These are phyloP conservation scores for Erysimum cheiri DNA, from an alignment of 441 rosid species.

Conservation along the genomic window DNA sequence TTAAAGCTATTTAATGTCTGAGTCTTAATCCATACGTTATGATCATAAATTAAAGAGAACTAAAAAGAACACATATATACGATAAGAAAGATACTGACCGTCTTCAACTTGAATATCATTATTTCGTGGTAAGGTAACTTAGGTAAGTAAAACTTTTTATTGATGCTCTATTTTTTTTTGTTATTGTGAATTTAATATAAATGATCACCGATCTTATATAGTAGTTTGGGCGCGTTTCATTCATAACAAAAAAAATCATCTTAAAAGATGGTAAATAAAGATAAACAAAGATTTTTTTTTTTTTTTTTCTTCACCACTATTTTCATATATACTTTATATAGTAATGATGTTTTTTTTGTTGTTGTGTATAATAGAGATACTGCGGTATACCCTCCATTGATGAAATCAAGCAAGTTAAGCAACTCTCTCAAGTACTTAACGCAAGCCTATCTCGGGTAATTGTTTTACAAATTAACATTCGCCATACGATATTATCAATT, in stretches of 20 bases:
- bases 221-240: neutral
- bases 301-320: neutral
- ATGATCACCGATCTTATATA: neutral
- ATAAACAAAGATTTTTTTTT: neutral
- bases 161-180: neutral
- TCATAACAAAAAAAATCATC: neutral
- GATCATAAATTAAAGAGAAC: neutral
- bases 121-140: neutral
- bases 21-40: neutral
- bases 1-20: neutral
- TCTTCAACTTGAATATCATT: neutral
- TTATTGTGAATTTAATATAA: no score
- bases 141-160: neutral
- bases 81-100: neutral
- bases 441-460: constrained; percentile 76
- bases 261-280: neutral
- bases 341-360: neutral
- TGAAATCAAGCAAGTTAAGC: constrained; percentile 92
- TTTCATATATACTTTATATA: neutral
- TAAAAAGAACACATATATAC: neutral
- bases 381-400: constrained; percentile 76
- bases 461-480: neutral
- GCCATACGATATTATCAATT: neutral
- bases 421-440: constrained; percentile 82
- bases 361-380: constrained; percentile 60